Base-by-base conservation (phyloP, 108 stramenopile genomes). In the Nitzschia inconspicua region DNA sequence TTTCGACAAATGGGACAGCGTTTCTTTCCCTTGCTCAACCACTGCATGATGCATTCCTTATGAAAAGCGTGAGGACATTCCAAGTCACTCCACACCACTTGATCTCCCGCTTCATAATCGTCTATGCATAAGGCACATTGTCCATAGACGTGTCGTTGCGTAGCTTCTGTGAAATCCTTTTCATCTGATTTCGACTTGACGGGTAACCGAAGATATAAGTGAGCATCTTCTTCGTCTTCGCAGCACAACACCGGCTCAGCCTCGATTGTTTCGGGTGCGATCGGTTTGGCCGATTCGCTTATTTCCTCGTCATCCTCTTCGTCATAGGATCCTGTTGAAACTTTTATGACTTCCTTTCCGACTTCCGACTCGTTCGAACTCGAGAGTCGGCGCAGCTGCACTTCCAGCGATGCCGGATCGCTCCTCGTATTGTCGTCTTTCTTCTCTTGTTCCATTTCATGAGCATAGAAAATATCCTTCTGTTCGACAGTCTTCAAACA, bases 1-100 rank as follows among this genome's bases (percentile, higher is more conserved):
- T 72, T 60, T 39, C 86, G 65, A 47, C 86, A 88, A 11, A 81
- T 67, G 13, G 86, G 86, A 42, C 86, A 88, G 2, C 78, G 80
- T 52, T 80, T 75, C 47, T 76, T 79, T 19, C 82, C 83, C 50
- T 82, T 80, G 41, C 52, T 52, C 28, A 88, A 70, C 82, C 82
- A 88, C 30, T 59, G 64, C 44, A 88, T 31, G 6, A 84, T 70
- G 51, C 86, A 88, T 13, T 84, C 86, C 18, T 72, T 62, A 48
- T 88, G 86, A 53, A 88, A 88, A 7, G 73, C 86, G 51, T 88
- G 86, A 7, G 53, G 57, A 40, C 86, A 88, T 10, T 54, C 20
- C 50, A 73, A 37, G 19, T 53, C 70, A 0, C 83, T 84, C 48
- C 78, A 63, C 9, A 79, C 76, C 4, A 88, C 32, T 4, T 18